phyloP scores from a whole-genome alignment of 768 basidiomycete genomes.

The Favolaschia claudopus region DNA sequence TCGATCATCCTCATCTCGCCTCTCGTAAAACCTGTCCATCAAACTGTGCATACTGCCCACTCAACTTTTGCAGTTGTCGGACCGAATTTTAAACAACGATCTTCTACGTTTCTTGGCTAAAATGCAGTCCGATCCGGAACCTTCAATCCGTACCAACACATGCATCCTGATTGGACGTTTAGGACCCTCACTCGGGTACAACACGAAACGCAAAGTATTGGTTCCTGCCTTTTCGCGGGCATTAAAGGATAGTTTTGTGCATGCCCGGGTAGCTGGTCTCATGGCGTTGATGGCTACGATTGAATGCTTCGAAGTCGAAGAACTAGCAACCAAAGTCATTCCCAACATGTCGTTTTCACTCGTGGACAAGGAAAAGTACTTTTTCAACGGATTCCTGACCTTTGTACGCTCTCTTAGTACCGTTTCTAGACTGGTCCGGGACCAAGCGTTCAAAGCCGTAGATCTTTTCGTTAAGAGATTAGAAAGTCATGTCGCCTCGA shows the following conservation, averaged over 20 bases:
- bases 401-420: not conserved
- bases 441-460: conserved; percentile 95
- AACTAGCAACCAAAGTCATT: conserved; percentile 88
- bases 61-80: conserved; percentile 66
- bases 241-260: conserved; percentile 90
- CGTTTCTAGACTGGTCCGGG: conserved; percentile 78
- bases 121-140: conserved; percentile 90
- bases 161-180: conserved; percentile 95
- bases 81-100: conserved; percentile 95
- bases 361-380: conserved; percentile 94
- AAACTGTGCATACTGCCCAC: not conserved
- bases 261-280: conserved; percentile 90
- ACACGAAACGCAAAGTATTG: conserved; percentile 95
- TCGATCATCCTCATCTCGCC: conserved; percentile 84
- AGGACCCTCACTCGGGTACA: conserved; percentile 82
- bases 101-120: conserved; percentile 91
- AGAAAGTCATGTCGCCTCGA: conserved; percentile 77
- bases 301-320: conserved; percentile 88
- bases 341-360: conserved; percentile 82
- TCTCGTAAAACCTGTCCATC: conserved; percentile 59
- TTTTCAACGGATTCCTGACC: not conserved
- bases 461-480: conserved; percentile 87
- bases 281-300: conserved; percentile 96
- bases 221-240: conserved; percentile 93
- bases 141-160: conserved; percentile 96